A percentile compares a stretch with the other conserved stretches of the same genome.
These are phyloP conservation scores for Penicillium lividum DNA, from an alignment of 495 filamentous ascomycete species.

Conservation along the genomic window DNA sequence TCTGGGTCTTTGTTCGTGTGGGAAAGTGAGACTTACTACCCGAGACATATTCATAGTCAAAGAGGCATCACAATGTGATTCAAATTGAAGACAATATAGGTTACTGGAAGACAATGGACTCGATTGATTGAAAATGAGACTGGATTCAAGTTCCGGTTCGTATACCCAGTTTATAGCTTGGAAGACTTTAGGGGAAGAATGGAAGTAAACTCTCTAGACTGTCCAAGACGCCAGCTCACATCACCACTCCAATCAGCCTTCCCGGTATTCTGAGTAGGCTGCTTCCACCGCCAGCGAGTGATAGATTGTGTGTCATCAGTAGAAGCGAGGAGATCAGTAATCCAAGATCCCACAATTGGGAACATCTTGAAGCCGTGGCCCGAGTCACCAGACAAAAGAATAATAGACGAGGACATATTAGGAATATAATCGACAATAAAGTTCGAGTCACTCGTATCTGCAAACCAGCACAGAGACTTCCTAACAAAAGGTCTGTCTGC, in stretches of 20 bases:
- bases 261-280: slow-evolving; percentile 10
- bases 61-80: not conserved
- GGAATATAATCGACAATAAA: slow-evolving; percentile 59
- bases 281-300: slow-evolving; percentile 50
- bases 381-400: slow-evolving; percentile 51
- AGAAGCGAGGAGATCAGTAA: slow-evolving; percentile 39
- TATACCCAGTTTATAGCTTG: slow-evolving; percentile 27
- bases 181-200: slow-evolving; percentile 24
- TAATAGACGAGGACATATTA: slow-evolving; percentile 39
- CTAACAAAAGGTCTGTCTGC: slow-evolving; percentile 50
- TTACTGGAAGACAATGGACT: not conserved
- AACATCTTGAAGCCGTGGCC: slow-evolving; percentile 61
- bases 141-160: not conserved
- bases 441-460: slow-evolving; percentile 55
- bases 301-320: slow-evolving; percentile 28
- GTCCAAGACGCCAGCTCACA: slow-evolving; percentile 43
- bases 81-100: not conserved
- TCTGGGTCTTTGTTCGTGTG: not conserved
- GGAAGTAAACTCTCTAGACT: slow-evolving; percentile 35
- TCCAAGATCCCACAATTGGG: slow-evolving; percentile 52
- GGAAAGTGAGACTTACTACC: not conserved
- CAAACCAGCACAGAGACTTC: slow-evolving; percentile 57
- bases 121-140: not conserved
- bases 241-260: slow-evolving; percentile 39
- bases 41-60: not conserved